phyloP scores from a whole-genome alignment of 768 basidiomycete species.

The Chlorophyllum brunneum region DNA sequence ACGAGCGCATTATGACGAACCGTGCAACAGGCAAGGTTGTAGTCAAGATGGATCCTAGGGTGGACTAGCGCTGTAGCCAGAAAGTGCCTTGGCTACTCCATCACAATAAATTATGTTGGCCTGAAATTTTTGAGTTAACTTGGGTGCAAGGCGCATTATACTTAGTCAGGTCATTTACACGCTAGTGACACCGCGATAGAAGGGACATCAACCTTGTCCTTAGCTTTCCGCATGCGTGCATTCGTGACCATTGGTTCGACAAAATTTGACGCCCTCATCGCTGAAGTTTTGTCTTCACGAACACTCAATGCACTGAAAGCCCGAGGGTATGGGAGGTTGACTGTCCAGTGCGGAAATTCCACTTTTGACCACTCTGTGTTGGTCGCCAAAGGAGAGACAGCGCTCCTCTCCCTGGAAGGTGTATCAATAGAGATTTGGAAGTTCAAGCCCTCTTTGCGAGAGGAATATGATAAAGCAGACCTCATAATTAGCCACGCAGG shows the following conservation, averaged over 20 bases:
- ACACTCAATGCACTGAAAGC: conserved; percentile 50
- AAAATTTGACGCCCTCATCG: conserved; percentile 72
- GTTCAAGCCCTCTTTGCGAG: conserved; percentile 71
- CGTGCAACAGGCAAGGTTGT: conserved; percentile 66
- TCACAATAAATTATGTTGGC: too few relatives aligned
- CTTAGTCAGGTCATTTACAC: neutral
- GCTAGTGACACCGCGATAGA: neutral
- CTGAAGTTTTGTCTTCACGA: conserved; percentile 50
- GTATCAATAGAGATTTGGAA: conserved; percentile 62
- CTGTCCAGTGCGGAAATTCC: conserved; percentile 81
- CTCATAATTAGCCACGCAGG: conserved; percentile 94
- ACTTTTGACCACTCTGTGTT: conserved; percentile 33
- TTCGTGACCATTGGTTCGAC: conserved; percentile 93
- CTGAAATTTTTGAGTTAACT: too few relatives aligned
- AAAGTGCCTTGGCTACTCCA: neutral
- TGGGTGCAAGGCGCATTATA: neutral
- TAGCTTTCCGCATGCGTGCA: conserved; percentile 33
- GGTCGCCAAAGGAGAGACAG: conserved; percentile 25
- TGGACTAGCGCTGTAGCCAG: conserved; percentile 1
- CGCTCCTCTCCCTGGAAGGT: conserved; percentile 30
- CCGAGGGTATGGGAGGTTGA: conserved; percentile 55
- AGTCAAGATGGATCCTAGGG: conserved; percentile 38
- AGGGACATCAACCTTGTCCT: neutral
- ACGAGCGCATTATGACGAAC: conserved; percentile 52
- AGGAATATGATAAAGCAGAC: conserved; percentile 62